A percentile compares a stretch with the other conserved stretches of the same genome.
These are phyloP conservation scores for Aspergillus chevalieri DNA, from an alignment of 2,329 filamentous ascomycete genomes.

Conservation along the genomic window DNA sequence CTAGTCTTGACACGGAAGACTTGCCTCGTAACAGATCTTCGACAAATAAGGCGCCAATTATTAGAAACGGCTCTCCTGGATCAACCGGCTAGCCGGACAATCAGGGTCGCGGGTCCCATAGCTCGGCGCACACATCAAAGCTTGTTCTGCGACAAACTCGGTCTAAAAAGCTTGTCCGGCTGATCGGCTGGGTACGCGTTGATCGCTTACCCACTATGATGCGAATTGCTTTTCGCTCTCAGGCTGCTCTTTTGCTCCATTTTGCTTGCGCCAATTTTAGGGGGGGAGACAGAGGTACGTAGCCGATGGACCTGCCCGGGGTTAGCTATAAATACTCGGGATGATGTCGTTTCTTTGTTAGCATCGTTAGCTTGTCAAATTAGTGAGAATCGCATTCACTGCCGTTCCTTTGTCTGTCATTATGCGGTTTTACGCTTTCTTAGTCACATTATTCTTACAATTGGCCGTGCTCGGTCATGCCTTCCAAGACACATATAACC, in stretches of 20 bases:
- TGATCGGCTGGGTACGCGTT: not conserved
- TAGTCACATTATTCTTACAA: not conserved
- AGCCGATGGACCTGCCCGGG: not conserved
- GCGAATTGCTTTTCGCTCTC: too few relatives aligned
- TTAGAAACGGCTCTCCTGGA: not conserved
- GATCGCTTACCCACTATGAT: not conserved
- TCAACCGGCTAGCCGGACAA: too few relatives aligned
- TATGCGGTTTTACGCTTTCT: not conserved
- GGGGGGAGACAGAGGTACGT: not conserved
- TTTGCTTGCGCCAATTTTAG: not conserved
- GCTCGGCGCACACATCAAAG: not conserved
- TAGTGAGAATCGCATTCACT: too few relatives aligned
- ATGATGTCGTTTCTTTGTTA: not conserved
- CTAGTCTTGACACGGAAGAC: too few relatives aligned
- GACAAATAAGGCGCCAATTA: not conserved
- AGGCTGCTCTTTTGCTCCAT: too few relatives aligned
- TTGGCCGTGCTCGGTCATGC: not conserved
- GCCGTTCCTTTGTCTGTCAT: not conserved
- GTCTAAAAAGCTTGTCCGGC: not conserved
- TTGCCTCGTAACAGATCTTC: too few relatives aligned
- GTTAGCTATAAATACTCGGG: not conserved
- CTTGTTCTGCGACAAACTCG: not conserved
- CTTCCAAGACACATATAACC: not conserved
- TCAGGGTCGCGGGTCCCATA: too few relatives aligned
- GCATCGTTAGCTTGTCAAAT: not conserved